Base-by-base conservation (phyloP, 2,329 filamentous ascomycete genomes). In the Calcarisporium arbuscula region DNA sequence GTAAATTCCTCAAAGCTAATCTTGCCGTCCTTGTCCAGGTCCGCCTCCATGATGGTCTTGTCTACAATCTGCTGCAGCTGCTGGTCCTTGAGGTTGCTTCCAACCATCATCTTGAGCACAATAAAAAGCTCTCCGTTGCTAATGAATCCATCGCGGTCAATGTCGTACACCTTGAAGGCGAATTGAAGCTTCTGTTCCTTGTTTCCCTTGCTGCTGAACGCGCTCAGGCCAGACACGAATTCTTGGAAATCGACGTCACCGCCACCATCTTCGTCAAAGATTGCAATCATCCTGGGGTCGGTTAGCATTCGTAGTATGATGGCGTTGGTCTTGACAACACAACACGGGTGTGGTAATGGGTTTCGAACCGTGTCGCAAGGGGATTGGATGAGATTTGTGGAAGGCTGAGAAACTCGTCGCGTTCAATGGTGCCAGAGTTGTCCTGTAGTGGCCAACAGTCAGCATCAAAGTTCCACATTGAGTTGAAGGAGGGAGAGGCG, bases 61-160 rank as follows among this genome's bases (percentile, higher is more conserved):
- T 98, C 92, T 50, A 98, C 92, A 59, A 98, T 98, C 77, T 90
- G 92, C 69, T 98, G 92, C 59, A 98, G 68, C 68, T 98, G 92
- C 65, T 95, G 87, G 62, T 98, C 92, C 74, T 98, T 98, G 55
- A 98, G 69, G 64, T 98, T 98, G 69, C 85, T 95, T 40, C 92
- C 92, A 33, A 98, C 92, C 92, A 98, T 98, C 92, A 98, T 98
- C 83, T 98, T 98, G 54, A 98, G 74, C 55, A 98, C 92, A 54
- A 98, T 96, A 63, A 96, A 98, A 33, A 98, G 77, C 70, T 98
- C 92, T 53, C 92, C 92, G 63, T 98, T 98, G 70, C 86, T 94
- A 57, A 98, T 98, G 67, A 85, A 98, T 17, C 92, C 92, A 62
- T 98, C 92, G 41, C 92, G 86, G 64, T 98, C 92, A 55, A 98